Evolutionary conservation across 345 rosid genomes (phyloP).

Genomic region (Ceriops decandra): DNA sequence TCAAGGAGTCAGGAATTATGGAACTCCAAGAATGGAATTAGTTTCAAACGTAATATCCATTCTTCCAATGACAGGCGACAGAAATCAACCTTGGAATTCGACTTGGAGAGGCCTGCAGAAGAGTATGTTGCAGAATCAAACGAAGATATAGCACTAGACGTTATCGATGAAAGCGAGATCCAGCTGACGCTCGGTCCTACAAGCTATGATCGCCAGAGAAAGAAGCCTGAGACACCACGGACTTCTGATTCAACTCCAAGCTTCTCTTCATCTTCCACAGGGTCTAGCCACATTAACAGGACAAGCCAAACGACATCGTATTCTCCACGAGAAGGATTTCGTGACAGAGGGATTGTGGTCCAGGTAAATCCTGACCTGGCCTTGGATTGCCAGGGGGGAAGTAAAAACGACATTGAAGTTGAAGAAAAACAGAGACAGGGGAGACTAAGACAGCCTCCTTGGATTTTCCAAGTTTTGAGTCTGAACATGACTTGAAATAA

Average conservation of each 20-base stretch:
- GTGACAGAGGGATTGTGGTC: slow-evolving; percentile 21
- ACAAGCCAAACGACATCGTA: slow-evolving; percentile 10
- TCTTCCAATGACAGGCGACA: slow-evolving; percentile 18
- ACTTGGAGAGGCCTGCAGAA: slow-evolving; percentile 38
- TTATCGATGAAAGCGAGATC: slow-evolving; percentile 74
- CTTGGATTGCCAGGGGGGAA: slow-evolving; percentile 24
- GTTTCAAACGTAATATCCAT: slow-evolving; percentile 12
- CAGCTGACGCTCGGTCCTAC: slow-evolving; percentile 86
- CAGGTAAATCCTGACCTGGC: slow-evolving; percentile 25
- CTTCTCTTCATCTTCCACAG: slow-evolving; percentile 74
- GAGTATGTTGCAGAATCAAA: slow-evolving; percentile 33
- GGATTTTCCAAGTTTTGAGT: slow-evolving; percentile 81
- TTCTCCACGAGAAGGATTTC: slow-evolving; percentile 15
- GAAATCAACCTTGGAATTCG: slow-evolving; percentile 21
- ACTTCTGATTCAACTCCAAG: slow-evolving; percentile 55
- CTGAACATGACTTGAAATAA: slow-evolving; percentile 50
- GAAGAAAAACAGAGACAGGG: slow-evolving; percentile 56
- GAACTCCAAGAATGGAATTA: slow-evolving; percentile 17
- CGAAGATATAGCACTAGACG: slow-evolving; percentile 26
- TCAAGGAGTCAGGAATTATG: slow-evolving; percentile 13
- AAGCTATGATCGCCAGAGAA: slow-evolving; percentile 36
- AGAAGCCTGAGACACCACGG: slow-evolving; percentile 35
- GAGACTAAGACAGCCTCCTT: slow-evolving; percentile 60
- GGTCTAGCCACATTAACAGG: slow-evolving; percentile 54
- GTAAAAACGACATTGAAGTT: slow-evolving; percentile 27